phyloP scores from a whole-genome alignment of 2,329 filamentous ascomycete genomes.

The Drechslera avenae region DNA sequence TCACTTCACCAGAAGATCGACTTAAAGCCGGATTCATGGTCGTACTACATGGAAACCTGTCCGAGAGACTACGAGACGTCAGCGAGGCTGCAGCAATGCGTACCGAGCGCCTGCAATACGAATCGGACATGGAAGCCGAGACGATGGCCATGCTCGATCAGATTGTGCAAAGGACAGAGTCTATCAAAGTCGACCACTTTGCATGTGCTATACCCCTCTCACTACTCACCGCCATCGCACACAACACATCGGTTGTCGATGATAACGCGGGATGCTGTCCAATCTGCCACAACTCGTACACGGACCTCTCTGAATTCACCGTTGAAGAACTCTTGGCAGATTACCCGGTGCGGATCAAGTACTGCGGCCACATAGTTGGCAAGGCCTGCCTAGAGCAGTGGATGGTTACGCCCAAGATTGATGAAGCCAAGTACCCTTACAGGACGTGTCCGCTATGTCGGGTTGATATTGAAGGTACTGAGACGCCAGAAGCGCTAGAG shows the following conservation, averaged over 20 bases:
- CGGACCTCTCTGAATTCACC: conserved; percentile 11
- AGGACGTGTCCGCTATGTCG: conserved; percentile 31
- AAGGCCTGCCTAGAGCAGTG: conserved; percentile 31
- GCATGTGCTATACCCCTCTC: conserved; percentile 27
- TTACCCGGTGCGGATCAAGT: conserved; percentile 32
- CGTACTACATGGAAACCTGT: conserved; percentile 20
- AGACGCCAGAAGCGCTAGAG: not conserved
- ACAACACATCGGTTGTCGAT: not conserved
- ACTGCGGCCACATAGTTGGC: conserved; percentile 33
- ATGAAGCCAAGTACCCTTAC: conserved; percentile 26
- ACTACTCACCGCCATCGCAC: not conserved
- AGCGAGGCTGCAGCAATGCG: not conserved
- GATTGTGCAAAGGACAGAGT: conserved; percentile 6
- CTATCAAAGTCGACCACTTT: conserved; percentile 22
- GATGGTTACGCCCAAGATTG: conserved; percentile 28
- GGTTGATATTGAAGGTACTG: conserved; percentile 19
- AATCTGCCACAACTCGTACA: conserved; percentile 30
- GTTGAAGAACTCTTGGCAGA: conserved; percentile 24
- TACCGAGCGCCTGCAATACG: conserved; percentile 1
- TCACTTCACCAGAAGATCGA: conserved; percentile 8
- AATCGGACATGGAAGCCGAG: not conserved
- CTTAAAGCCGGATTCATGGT: conserved; percentile 17
- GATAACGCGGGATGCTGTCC: conserved; percentile 23
- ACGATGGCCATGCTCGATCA: conserved; percentile 2
- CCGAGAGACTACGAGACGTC: conserved; percentile 8